Conservation (phyloP, 768 basidiomycete species). For the Stropharia rugosoannulata region DNA sequence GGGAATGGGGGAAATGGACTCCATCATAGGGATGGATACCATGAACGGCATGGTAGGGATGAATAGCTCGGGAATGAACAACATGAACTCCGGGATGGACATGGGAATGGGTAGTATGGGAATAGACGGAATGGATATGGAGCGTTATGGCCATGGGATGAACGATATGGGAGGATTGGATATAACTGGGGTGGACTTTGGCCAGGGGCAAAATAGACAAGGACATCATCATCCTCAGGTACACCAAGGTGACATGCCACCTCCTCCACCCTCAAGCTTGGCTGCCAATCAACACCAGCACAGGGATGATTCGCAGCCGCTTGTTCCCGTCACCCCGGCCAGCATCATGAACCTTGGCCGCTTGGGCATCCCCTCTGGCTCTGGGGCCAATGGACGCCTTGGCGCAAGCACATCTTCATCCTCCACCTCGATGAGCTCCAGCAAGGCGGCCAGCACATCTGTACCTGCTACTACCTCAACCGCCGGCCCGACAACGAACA, state of each 20-base stretch:
- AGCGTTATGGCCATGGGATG: slow-evolving; percentile 7
- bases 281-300: slow-evolving; percentile 6
- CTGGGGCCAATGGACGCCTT: slow-evolving; percentile 10
- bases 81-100: slow-evolving; percentile 9
- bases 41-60: slow-evolving; percentile 9
- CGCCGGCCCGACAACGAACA: slow-evolving; percentile 6
- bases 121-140: slow-evolving; percentile 6
- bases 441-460: not conserved
- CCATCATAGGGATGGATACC: slow-evolving; percentile 8
- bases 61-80: not conserved
- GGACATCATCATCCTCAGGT: slow-evolving; percentile 6
- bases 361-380: slow-evolving; percentile 41
- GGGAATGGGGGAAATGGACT: not conserved
- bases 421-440: not conserved
- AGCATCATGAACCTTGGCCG: slow-evolving; percentile 88
- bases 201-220: slow-evolving; percentile 5
- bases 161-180: slow-evolving; percentile 11
- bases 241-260: not conserved
- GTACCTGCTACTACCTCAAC: not conserved
- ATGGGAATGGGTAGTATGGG: slow-evolving; percentile 12
- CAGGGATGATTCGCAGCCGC: slow-evolving; percentile 15
- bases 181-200: slow-evolving; percentile 11
- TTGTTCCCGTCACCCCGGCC: slow-evolving; percentile 86
- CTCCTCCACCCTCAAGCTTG: not conserved
- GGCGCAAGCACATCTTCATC: slow-evolving; percentile 6